Base-by-base conservation (phyloP, 371 early-diverging fungal species). In the Mortierella sp. region DNA sequence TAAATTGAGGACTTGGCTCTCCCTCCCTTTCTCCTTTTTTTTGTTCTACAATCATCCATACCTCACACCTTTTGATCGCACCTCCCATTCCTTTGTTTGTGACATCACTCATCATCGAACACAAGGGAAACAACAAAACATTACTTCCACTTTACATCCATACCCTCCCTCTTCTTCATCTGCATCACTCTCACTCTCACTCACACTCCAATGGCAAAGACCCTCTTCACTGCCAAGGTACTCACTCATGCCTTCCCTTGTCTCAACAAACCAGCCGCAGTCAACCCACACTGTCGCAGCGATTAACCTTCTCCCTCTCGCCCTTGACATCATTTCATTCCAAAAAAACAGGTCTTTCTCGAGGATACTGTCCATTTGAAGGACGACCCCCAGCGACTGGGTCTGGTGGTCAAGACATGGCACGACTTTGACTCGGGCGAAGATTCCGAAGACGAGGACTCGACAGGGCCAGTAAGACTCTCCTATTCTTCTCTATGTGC, bases 371-470 rank as follows among this genome's bases (percentile, higher is more conserved):
- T 85, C 29, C 45, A 76, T n/a, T 19, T 53, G 29, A 81, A 79
- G 16, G 79, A 71, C 71, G 40, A 71, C n/a, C 77, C 85, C 22
- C 74, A 73, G 24, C 74, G 53, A 40, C 76, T 74, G 2, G 85
- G 85, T 19, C 64, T 85, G 5, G 82, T 85, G 31, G 74, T 79
- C 43, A 80, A 70, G 72, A 85, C 85, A 34, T 85, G 85, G 85
- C 85, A 85, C 58, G 85, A 85, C 74, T 85, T 85, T 73, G 82
- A 85, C 6, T 73, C 77, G 48, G 81, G 71, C 22, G 81, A 74
- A n/a, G 76, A 85, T 63, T 74, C 77, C 2, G 85, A 85, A n/a
- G 82, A 85, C 71, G 85, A 85, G 14, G 85, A 78, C 48, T 50
- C 68, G 1, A 52, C 66, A 6, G 82, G 82, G 9, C 72, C 76